Base-by-base conservation (phyloP, 202 grass and related monocot genomes). In the Alloteropsis angusta region DNA sequence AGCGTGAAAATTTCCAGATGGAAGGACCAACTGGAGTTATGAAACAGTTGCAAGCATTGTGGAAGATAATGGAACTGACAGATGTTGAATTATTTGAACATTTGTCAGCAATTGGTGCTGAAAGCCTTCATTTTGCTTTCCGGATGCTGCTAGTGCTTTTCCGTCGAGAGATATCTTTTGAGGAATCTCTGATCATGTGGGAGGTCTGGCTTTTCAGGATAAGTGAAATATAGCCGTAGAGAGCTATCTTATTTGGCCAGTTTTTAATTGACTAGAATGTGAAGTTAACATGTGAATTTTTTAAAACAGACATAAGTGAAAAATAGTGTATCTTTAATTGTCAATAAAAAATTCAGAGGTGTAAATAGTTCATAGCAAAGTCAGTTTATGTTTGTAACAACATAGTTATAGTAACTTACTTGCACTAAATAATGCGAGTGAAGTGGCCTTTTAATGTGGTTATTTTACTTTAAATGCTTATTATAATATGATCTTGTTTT, bases 1-100 rank as follows among this genome's bases (percentile, higher is more conserved):
- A 99, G 96, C 92, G 96, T 58, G 96, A 95, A 85, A 99, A 99
- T 91, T 99, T 99, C 86, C 92, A 95, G 84, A 89, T 99, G 86
- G 96, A 99, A 72, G 94, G 96, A 25, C 96, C 96, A 55, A 93
- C 87, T 72, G 89, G 94, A 68, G 91, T 97, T 72, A 95, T 99
- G 90, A 92, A 86, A 81, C 94, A 99, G 67, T 85, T 99, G 76
- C 85, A 99, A 77, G 88, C 90, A 62, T 76, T 99, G 64, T 97
- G 96, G 92, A 99, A 94, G 77, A 91, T 97, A 47, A 69, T 93
- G 84, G 91, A 99, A 77, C 75, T 91, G 84, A 87, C 84, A 53
- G 92, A 99, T 91, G 28, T 66, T 12, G 90, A 99, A 78, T 83
- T 99, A 72, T 99, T 98, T 79, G 88, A 88, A 80, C 96, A 99